A percentile compares a stretch with the other conserved stretches of the same genome.
phyloP scores from a whole-genome alignment of 768 basidiomycete genomes.

The Lentinus tigrinus region DNA sequence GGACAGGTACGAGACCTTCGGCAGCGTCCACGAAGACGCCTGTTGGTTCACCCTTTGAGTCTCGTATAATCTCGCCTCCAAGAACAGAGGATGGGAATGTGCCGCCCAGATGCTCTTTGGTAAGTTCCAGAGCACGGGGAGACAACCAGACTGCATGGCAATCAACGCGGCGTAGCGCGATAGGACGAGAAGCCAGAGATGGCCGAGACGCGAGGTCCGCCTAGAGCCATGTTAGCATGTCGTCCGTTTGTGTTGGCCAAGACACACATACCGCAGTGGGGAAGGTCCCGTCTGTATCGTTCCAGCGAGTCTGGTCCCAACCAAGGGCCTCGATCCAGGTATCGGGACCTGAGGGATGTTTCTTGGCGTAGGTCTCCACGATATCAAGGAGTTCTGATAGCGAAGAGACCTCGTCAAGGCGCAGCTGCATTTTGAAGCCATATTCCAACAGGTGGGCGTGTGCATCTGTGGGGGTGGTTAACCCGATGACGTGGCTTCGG shows the following conservation, averaged over 20 bases:
- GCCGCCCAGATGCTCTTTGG: constrained; percentile 44
- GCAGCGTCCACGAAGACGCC: constrained; percentile 90
- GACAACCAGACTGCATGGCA: constrained; percentile 89
- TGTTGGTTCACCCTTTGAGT: constrained; percentile 59
- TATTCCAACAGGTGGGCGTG: constrained; percentile 79
- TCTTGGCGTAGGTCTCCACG: constrained; percentile 56
- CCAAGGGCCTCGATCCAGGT: constrained; percentile 85
- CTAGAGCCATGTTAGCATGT: constrained; percentile 34
- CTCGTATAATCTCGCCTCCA: constrained; percentile 74
- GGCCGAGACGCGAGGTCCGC: constrained; percentile 72
- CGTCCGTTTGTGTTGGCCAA: neutral
- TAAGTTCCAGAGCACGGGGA: constrained; percentile 59
- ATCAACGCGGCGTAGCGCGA: constrained; percentile 77
- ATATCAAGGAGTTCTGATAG: constrained; percentile 63
- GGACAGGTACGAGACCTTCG: constrained; percentile 69
- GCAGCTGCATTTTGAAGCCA: constrained; percentile 67
- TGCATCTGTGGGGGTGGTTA: constrained; percentile 47
- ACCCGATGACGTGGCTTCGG: neutral
- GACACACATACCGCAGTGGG: constrained; percentile 61
- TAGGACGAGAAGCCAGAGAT: constrained; percentile 63
- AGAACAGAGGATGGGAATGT: constrained; percentile 42
- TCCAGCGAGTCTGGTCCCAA: constrained; percentile 91
- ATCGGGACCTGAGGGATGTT: constrained; percentile 52
- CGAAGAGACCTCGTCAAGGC: constrained; percentile 57
- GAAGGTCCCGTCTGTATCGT: constrained; percentile 46